These are phyloP conservation scores for Trematosphaeria pertusa DNA, from an alignment of 2,329 filamentous ascomycete genomes.

Conservation along the genomic window DNA sequence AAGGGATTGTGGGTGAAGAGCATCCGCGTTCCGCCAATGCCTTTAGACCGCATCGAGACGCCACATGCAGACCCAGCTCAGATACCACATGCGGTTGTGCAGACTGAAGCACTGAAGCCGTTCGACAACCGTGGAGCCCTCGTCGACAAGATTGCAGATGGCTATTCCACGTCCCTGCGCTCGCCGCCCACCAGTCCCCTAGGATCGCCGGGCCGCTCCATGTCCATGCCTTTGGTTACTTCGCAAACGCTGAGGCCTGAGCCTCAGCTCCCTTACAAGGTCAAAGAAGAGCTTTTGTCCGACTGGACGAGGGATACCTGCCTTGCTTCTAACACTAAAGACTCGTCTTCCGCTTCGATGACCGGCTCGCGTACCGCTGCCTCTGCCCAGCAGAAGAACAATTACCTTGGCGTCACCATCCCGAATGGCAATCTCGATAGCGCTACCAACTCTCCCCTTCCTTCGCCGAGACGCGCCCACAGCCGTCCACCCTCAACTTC, in stretches of 20 bases:
- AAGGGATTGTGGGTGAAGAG: slow-evolving; percentile 81
- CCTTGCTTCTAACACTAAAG: slow-evolving; percentile 69
- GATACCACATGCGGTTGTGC: slow-evolving; percentile 33
- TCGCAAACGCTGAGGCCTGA: slow-evolving; percentile 34
- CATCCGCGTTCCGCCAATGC: slow-evolving; percentile 72
- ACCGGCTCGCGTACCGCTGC: slow-evolving; percentile 70
- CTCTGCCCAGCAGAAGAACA: slow-evolving; percentile 38
- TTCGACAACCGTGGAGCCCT: slow-evolving; percentile 77
- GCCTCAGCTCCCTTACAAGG: slow-evolving; percentile 66
- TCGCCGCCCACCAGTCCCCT: slow-evolving; percentile 75
- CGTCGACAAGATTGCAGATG: slow-evolving; percentile 74
- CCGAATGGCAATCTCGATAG: slow-evolving; percentile 46
- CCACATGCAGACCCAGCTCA: slow-evolving; percentile 32
- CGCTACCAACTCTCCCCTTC: slow-evolving; percentile 35
- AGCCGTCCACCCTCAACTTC: slow-evolving; percentile 42
- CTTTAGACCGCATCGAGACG: slow-evolving; percentile 64
- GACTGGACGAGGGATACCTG: slow-evolving; percentile 82
- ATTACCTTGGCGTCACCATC: slow-evolving; percentile 64
- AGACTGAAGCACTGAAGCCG: slow-evolving; percentile 62
- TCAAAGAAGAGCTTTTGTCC: slow-evolving; percentile 77
- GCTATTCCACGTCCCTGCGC: slow-evolving; percentile 68
- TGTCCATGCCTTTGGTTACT: slow-evolving; percentile 66
- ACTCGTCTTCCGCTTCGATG: slow-evolving; percentile 76
- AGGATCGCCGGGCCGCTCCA: slow-evolving; percentile 70
- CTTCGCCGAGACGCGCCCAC: slow-evolving; percentile 40